Evolutionary conservation across 2,329 filamentous ascomycete genomes (phyloP), one percentile per base, ranked within the genome.

Genomic region (Ophidiomyces ophidiicola): DNA sequence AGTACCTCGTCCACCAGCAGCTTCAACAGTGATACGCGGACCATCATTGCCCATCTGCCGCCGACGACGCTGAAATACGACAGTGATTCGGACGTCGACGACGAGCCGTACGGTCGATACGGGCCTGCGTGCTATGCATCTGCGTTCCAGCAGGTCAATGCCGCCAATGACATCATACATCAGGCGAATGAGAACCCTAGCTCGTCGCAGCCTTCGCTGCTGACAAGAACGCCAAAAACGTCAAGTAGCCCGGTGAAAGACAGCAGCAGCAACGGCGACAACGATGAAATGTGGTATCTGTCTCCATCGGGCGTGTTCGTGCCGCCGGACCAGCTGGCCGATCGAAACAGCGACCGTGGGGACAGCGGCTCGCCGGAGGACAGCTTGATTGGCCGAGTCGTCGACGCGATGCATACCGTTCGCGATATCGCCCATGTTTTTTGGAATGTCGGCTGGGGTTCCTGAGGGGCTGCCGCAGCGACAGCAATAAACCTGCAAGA

Each of bases 41-140:
- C 80, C 1, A 94, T 94, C 51, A 39, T 39, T 21, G 84, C 84
- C 5, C 90, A 82, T 61, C 67, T 94, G 6, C 86, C 85, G 2
- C 82, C 84, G 0, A 94, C 87, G 1, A 93, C 82, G 0, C 68
- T 90, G 33, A 94, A 94, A 53, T 88, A 83, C 50, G 37, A 36
- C 19, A 36, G 34, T 6, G 46, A 46, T 34, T 32, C 36, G 35
- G 38, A 44, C 18, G 18, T 20, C 4, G 29, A 35, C 24, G 26
- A 32, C 11, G 31, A 31, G 10, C 5, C n/a, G 23, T 30, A 12
- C 11, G 31, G 26, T 7, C 17, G 30, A 14, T 29, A 20, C 21
- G 17, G 30, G 31, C 7, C 30, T 17, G 7, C 14, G 26, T 11
- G 14, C 11, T n/a, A 15, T 14, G 25, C 36, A 30, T 12, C 32